These are phyloP conservation scores for Coriolopsis trogii DNA, from an alignment of 1,284 basidiomycete species.

Conservation along the genomic window DNA sequence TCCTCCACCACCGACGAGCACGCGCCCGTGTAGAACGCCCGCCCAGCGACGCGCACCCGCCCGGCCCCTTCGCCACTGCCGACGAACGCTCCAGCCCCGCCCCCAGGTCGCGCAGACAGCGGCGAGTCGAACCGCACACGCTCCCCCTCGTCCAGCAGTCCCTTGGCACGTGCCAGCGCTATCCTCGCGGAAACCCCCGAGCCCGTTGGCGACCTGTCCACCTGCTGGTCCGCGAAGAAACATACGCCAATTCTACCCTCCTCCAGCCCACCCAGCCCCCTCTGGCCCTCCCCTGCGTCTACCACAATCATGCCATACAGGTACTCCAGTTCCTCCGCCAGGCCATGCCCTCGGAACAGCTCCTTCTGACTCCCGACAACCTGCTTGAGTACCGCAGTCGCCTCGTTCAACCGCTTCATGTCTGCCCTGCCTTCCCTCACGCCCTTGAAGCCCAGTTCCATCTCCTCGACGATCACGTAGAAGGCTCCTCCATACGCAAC, in stretches of 20 bases:
- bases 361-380: slow-evolving; percentile 27
- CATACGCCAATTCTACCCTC: slow-evolving; percentile 34
- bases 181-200: slow-evolving; percentile 45
- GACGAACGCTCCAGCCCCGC: slow-evolving; percentile 32
- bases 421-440: slow-evolving; percentile 20
- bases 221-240: slow-evolving; percentile 46
- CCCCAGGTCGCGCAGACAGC: slow-evolving; percentile 25
- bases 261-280: slow-evolving; percentile 24
- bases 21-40: slow-evolving; percentile 38
- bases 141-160: slow-evolving; percentile 32
- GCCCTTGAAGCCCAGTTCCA: slow-evolving; percentile 37
- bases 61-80: slow-evolving; percentile 32
- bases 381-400: slow-evolving; percentile 33
- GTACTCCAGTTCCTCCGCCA: slow-evolving; percentile 37
- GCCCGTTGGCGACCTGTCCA: slow-evolving; percentile 47
- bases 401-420: slow-evolving; percentile 35
- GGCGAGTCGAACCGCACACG: slow-evolving; percentile 38
- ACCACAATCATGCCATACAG: slow-evolving; percentile 43
- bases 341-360: slow-evolving; percentile 36
- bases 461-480: slow-evolving; percentile 42
- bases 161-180: slow-evolving; percentile 40
- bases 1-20: slow-evolving; percentile 32
- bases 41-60: slow-evolving; percentile 37
- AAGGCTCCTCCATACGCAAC: slow-evolving; percentile 47
- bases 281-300: slow-evolving; percentile 27